Evolutionary conservation across 805 yeast genomes (phyloP).

Genomic region (Candida ipomoeae): DNA sequence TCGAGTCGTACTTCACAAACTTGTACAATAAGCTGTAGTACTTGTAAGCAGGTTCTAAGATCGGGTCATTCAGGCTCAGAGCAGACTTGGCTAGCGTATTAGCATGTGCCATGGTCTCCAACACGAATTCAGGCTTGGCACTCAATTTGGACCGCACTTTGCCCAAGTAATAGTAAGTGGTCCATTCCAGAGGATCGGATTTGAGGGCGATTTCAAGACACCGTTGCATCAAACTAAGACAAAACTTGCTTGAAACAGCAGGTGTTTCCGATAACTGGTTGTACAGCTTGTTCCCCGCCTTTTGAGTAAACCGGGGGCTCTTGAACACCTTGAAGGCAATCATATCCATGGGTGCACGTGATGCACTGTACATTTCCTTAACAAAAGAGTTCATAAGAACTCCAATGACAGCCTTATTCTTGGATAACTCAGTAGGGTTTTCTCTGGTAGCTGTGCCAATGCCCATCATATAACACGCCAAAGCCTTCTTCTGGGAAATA

Average conservation of each 20-base stretch:
- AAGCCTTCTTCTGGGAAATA: conserved; percentile 58
- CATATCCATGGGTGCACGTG: conserved; percentile 61
- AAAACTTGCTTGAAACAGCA: conserved; percentile 19
- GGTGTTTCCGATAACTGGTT: conserved; percentile 21
- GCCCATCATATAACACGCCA: conserved; percentile 75
- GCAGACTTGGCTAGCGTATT: neutral
- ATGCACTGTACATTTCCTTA: conserved; percentile 55
- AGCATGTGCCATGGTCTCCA: conserved; percentile 31
- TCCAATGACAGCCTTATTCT: conserved; percentile 34
- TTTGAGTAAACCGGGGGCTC: conserved; percentile 30
- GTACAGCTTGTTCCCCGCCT: conserved; percentile 24
- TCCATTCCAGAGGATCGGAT: conserved; percentile 54
- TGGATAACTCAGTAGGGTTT: neutral
- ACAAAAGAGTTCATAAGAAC: conserved; percentile 53
- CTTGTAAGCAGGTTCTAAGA: conserved; percentile 76
- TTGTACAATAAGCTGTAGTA: conserved; percentile 58
- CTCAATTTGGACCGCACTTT: conserved; percentile 54
- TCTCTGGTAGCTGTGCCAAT: conserved; percentile 34
- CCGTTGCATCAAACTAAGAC: conserved; percentile 39
- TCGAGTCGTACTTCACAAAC: conserved; percentile 34
- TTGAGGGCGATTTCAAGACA: conserved; percentile 47
- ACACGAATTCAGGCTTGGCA: conserved; percentile 25
- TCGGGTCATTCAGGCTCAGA: conserved; percentile 39
- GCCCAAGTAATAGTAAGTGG: conserved; percentile 50
- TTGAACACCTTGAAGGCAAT: conserved; percentile 47